These are phyloP conservation scores for Verticillium nubilum DNA, from an alignment of 2,329 filamentous ascomycete genomes.

Conservation along the genomic window DNA sequence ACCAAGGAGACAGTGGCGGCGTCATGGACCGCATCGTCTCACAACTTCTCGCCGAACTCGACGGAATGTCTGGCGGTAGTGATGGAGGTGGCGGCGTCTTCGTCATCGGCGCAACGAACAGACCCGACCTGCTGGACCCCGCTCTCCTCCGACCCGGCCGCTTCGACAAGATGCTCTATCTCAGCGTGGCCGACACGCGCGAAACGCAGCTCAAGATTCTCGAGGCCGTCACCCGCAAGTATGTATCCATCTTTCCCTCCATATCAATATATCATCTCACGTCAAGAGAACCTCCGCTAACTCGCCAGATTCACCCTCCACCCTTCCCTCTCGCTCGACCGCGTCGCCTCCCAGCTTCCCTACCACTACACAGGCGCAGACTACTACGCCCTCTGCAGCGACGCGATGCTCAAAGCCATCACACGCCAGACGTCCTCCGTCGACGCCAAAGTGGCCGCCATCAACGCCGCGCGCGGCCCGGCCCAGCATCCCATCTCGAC, in stretches of 20 bases:
- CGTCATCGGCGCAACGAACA: slow-evolving; percentile 93
- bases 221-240: slow-evolving; percentile 92
- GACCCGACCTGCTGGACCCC: slow-evolving; percentile 87
- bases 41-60: slow-evolving; percentile 88
- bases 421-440: slow-evolving; percentile 82
- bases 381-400: slow-evolving; percentile 93
- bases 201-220: slow-evolving; percentile 94
- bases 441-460: slow-evolving; percentile 70
- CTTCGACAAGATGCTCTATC: slow-evolving; percentile 98
- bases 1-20: slow-evolving; percentile 93
- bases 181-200: slow-evolving; percentile 93
- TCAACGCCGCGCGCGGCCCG: slow-evolving; percentile 47
- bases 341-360: slow-evolving; percentile 72
- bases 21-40: slow-evolving; percentile 98
- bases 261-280: too few relatives aligned
- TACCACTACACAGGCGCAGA: slow-evolving; percentile 98
- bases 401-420: slow-evolving; percentile 98
- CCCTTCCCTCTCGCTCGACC: slow-evolving; percentile 67
- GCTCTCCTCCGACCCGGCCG: slow-evolving; percentile 83
- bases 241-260: slow-evolving; percentile 35
- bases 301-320: slow-evolving; percentile 71
- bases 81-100: slow-evolving; percentile 81
- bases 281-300: slow-evolving; percentile 8
- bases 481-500: slow-evolving; percentile 60
- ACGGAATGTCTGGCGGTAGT: slow-evolving; percentile 94